These are phyloP conservation scores for Falciphora oryzae DNA, from an alignment of 2,329 filamentous ascomycete species.

Conservation along the genomic window DNA sequence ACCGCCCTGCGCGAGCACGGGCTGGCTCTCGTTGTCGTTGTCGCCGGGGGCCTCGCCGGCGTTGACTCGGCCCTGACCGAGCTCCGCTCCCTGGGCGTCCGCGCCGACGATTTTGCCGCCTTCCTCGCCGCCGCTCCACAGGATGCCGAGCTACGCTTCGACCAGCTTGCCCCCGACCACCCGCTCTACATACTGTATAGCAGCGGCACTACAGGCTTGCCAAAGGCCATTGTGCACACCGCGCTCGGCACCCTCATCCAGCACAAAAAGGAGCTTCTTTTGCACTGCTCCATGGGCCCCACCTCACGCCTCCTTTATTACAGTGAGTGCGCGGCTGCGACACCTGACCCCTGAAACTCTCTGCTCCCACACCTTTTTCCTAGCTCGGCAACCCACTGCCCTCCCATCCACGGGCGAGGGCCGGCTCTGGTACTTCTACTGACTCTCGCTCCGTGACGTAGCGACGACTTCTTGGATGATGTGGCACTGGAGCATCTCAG, in stretches of 20 bases:
- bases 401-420: no score
- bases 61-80: constrained; percentile 35
- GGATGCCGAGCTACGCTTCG: constrained; percentile 54
- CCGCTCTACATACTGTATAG: constrained; percentile 93
- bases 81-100: constrained; percentile 33
- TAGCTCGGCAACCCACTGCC: background rate
- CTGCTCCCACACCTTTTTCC: no score
- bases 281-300: constrained; percentile 76
- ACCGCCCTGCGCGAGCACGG: constrained; percentile 52
- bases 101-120: constrained; percentile 36
- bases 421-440: background rate
- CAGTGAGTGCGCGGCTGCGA: constrained; percentile 30
- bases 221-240: constrained; percentile 93
- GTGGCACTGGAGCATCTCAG: constrained; percentile 96
- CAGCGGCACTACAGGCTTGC: constrained; percentile 78
- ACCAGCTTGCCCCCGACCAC: constrained; percentile 75
- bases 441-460: background rate
- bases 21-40: constrained; percentile 66
- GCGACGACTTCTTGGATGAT: constrained; percentile 71
- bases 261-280: constrained; percentile 92
- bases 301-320: constrained; percentile 82
- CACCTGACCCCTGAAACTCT: background rate
- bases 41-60: constrained; percentile 54
- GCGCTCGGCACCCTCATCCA: constrained; percentile 85
- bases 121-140: constrained; percentile 36